Base-by-base conservation (phyloP, 2,329 filamentous ascomycete species). In the Fusarium guadeloupense region DNA sequence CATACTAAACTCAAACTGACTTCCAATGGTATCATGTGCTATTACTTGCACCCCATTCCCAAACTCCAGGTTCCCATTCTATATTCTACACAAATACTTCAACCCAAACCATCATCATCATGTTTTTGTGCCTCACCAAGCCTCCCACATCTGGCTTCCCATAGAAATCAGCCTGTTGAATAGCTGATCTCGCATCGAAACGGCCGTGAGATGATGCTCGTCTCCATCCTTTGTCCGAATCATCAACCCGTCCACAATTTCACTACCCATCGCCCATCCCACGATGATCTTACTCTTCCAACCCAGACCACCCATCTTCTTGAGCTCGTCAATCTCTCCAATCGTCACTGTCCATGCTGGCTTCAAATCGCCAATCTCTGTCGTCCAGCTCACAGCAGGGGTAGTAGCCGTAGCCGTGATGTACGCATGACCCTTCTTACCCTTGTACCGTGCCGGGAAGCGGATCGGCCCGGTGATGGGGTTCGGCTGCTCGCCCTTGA, bases 281-380 rank as follows among this genome's bases (percentile, higher is more conserved):
- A 95, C 89, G 2, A 95, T 83, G 43, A 95, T 77, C 78, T 92
- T 94, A 2, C 87, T 87, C 76, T 95, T 96, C 91, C 91, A 96
- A 0, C 91, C 91, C 30, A 93, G 80, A 0, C 92, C 92, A 5
- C 92, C 91, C 2, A 93, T 79, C 76, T 96, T 96, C 73, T 87
- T 89, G 47, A 96, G 71, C 73, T 93, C 90, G 1, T 59, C 78
- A 39, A 96, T 89, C 14, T 94, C 89, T 0, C 81, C 81, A 4
- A 95, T 83, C 0, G 90, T 82, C 1, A 95, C 80, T 6, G 83
- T 88, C 85, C 91, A 96, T 0, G 85, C 74, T 0, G 90, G 86
- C 20, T 87, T 83, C 5, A 86, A 64, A 17, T 82, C 77, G 12
- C 81, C 78, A 48, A 77, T 69, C 16, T 86, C 84, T 2, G 88